Conservation (phyloP, 106 monocot genomes). For the Phalaenopsis aphrodite region DNA sequence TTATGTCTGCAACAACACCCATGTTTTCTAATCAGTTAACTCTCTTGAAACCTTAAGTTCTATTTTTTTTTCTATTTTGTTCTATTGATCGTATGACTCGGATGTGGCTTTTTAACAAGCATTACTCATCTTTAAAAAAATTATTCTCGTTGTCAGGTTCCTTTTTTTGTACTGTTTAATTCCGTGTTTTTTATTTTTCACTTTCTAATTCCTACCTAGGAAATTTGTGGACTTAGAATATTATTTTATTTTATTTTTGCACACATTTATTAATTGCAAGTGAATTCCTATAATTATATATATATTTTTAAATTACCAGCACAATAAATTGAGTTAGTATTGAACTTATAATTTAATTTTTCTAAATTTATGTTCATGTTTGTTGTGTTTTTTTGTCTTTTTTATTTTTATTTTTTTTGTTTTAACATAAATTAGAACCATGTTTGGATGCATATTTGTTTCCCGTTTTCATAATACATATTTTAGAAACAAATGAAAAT, state of each 20-base stretch:
- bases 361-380: neutral
- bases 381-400: neutral
- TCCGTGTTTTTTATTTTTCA: too few relatives aligned
- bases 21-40: constrained; percentile 63
- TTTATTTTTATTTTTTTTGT: neutral
- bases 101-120: neutral
- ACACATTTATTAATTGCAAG: too few relatives aligned
- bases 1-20: constrained; percentile 53
- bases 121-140: neutral
- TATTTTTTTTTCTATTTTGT: neutral
- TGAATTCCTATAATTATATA: too few relatives aligned
- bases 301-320: too few relatives aligned
- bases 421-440: neutral
- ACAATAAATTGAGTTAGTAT: neutral
- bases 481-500: too few relatives aligned
- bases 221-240: too few relatives aligned
- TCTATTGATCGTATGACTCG: neutral
- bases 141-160: neutral
- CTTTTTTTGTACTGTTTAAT: too few relatives aligned
- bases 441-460: neutral
- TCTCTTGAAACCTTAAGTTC: neutral
- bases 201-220: too few relatives aligned
- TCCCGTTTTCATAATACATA: too few relatives aligned
- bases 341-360: neutral
- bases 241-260: too few relatives aligned